Base-by-base conservation (phyloP, 31 red algal genomes). In the Odonthalia washingtoniensis region DNA sequence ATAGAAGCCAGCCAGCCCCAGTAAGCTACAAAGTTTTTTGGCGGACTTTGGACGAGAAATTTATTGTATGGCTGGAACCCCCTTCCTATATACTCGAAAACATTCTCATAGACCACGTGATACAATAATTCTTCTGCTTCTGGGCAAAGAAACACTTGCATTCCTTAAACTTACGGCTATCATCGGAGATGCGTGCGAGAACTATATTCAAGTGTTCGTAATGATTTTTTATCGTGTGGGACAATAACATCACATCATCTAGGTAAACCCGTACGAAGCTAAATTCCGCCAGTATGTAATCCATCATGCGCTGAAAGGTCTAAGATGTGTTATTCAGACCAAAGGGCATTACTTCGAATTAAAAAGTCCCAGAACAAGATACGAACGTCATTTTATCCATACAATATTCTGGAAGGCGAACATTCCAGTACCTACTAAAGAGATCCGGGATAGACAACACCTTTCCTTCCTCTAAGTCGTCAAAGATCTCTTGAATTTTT, bases 301-400 rank as follows among this genome's bases (percentile, higher is more conserved):
- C 81, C 66, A 72, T 84, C 81, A 84, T 84, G 18, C 66, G 60
- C 41, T 84, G 42, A 30, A 84, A 84, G 0, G 67, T 84, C 1
- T 31, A 70, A 39, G 81, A 42, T 17, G 81, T 66, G 30, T 70
- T 74, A 63, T 72, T 84, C 2, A 84, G 66, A 4, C 81, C 81
- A 12, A 74, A 84, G 3, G 39, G 39, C 65, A 84, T 84, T 1
- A 84, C 65, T 33, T 84, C 81, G 33, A 84, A 84, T 31, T 84
- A 36, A 30, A 67, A 84, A 1, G 81, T 84, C 3, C 81, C 65
- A 28, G 33, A 84, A 31, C 44, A 39, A 18, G 16, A 73, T 1
- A 36, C 40, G 34, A 74, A 84, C 1, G 37, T 84, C n/a, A 66
- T 70, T 46, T 70, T 84, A 3, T 57, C 62, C n/a, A 72, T 84